These are phyloP conservation scores for Sistotremastrum niveocremeum DNA, from an alignment of 768 basidiomycete species.

Conservation along the genomic window DNA sequence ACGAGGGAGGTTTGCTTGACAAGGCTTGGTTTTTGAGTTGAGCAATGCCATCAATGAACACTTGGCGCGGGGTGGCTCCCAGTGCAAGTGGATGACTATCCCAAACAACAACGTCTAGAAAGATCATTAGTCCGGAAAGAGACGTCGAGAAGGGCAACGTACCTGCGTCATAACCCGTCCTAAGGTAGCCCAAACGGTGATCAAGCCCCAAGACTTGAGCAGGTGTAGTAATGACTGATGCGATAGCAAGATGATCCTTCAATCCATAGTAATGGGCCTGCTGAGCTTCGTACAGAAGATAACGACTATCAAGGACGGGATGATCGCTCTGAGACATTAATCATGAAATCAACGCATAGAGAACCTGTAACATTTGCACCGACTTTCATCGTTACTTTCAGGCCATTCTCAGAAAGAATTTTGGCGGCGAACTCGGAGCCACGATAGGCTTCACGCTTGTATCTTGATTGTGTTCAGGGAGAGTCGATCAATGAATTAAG, in stretches of 20 bases:
- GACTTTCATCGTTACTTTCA: constrained; percentile 23
- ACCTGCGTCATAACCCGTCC: constrained; percentile 63
- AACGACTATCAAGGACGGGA: constrained; percentile 41
- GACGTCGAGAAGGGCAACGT: constrained; percentile 6
- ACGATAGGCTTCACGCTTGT: constrained; percentile 46
- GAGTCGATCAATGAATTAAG: neutral
- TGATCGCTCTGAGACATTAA: constrained; percentile 16
- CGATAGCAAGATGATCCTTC: constrained; percentile 46
- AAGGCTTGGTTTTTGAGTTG: constrained; percentile 41
- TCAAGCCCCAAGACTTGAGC: constrained; percentile 58
- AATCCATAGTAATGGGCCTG: constrained; percentile 65
- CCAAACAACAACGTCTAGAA: constrained; percentile 60
- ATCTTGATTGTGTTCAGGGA: constrained; percentile 11
- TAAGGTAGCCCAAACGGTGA: constrained; percentile 62
- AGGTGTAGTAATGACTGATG: constrained; percentile 58
- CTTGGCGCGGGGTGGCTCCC: constrained; percentile 68
- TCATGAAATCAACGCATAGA: neutral
- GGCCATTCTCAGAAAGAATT: constrained; percentile 39
- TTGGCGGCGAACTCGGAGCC: constrained; percentile 46
- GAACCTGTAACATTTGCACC: neutral
- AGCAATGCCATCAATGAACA: constrained; percentile 74
- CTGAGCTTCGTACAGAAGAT: constrained; percentile 43
- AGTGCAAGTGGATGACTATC: constrained; percentile 66
- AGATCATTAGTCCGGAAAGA: neutral
- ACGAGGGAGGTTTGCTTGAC: constrained; percentile 35